Conservation (phyloP, 257 asterid genomes). For the Euphrasia confusa region DNA sequence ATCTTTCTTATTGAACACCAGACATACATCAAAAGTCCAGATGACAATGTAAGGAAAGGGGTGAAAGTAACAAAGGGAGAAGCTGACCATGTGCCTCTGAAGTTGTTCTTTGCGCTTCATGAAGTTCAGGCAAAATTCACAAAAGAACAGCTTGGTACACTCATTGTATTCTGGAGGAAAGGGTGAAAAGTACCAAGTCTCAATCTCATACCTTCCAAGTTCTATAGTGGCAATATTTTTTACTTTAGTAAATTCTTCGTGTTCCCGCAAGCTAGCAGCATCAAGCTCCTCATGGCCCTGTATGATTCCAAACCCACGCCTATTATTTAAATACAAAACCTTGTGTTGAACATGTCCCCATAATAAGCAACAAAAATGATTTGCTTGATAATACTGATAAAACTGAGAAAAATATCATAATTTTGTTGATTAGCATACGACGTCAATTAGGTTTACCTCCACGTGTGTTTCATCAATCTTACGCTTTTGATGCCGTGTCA, state of each 20-base stretch:
- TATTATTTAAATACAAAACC: neutral
- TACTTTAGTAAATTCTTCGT: conserved; percentile 91
- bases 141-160: conserved; percentile 86
- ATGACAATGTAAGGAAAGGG: conserved; percentile 8
- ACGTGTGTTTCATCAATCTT: conserved; percentile 97
- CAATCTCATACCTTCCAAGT: conserved; percentile 95
- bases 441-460: conserved; percentile 48
- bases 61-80: conserved; percentile 12
- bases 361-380: conserved; percentile 3
- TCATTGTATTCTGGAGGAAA: conserved; percentile 96
- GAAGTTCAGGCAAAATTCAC: conserved; percentile 94
- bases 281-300: conserved; percentile 99
- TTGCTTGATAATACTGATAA: neutral
- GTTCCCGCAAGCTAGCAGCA: conserved; percentile 98
- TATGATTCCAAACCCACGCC: conserved; percentile 17
- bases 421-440: conserved; percentile 18
- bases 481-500: conserved; percentile 97
- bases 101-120: conserved; percentile 98
- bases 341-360: conserved; percentile 2
- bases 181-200: conserved; percentile 98
- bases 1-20: conserved; percentile 5
- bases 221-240: conserved; percentile 92
- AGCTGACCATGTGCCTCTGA: conserved; percentile 93
- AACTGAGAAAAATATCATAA: neutral
- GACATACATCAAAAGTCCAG: conserved; percentile 14